Evolutionary conservation across 257 asterid species (phyloP), one percentile per base, ranked within the genome.

Genomic region (Petrea volubilis): DNA sequence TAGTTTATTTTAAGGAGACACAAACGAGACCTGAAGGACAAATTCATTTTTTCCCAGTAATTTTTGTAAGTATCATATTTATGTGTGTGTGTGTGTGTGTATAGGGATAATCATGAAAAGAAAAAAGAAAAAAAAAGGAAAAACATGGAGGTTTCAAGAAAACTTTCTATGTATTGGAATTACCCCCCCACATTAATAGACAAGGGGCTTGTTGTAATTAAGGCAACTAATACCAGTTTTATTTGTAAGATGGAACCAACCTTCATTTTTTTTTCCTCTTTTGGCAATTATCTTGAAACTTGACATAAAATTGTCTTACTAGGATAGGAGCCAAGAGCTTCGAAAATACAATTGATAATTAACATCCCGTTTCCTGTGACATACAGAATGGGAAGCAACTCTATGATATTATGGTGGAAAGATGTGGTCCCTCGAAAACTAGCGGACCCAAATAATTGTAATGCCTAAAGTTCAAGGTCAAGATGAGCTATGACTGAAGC

Each of bases 1-100:
- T 91, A 74, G 97, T 94, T 51, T 94, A 91, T 74, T 94, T 94
- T 58, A 94, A 91, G 84, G 99, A 94, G 88, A 85, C 58, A 33
- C 97, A 94, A 60, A 94, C 99, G 6, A 94, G 85, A 78, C 93
- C 96, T 1, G 96, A 94, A 76, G 94, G 96, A 59, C 93, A 85
- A 76, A 66, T 94, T 60, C 96, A 94, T 80, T 86, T 88, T 71
- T 91, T 85, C 78, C 98, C 85, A 36, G 84, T 87, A 65, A 91
- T 80, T 12, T 94, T 94, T 80, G 98, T 90, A 76, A 91, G 94
- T 67, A 58, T 65, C 33, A 1, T 1, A 38, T 38, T 5, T 38
- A 38, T 38, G 9, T 38, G 1, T n/a, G n/a, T n/a, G n/a, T n/a
- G n/a, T n/a, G n/a, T n/a, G n/a, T n/a, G n/a, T n/a, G n/a, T n/a